These are phyloP conservation scores for Tetratostichococcus sp. DNA, from an alignment of 139 green algal species.

Conservation along the genomic window DNA sequence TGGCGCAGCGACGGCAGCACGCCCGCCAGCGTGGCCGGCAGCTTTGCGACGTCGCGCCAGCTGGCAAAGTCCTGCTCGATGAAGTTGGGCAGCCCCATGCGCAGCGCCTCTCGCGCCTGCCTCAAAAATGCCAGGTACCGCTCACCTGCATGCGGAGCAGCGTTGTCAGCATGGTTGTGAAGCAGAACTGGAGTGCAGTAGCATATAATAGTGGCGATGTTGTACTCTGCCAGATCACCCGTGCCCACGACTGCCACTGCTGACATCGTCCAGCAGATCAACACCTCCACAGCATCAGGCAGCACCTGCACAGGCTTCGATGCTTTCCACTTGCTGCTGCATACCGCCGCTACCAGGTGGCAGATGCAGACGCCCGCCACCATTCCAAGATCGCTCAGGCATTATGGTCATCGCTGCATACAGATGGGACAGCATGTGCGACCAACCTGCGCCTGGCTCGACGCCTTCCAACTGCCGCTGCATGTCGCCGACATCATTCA, in stretches of 20 bases:
- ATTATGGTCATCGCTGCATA: too few species aligned
- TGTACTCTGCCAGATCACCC: too few species aligned
- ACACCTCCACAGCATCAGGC: too few species aligned
- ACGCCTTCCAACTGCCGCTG: slow-evolving; percentile 63
- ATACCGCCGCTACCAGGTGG: slow-evolving; percentile 72
- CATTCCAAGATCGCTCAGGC: too few species aligned
- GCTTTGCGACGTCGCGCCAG: slow-evolving; percentile 42
- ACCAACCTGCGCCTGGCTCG: too few species aligned
- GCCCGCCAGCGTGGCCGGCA: slow-evolving; percentile 23
- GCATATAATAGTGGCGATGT: too few species aligned
- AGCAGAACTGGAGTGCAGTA: too few species aligned
- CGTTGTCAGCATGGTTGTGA: too few species aligned
- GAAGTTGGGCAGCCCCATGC: slow-evolving; percentile 60
- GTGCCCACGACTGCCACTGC: too few species aligned
- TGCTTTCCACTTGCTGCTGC: slow-evolving; percentile 63
- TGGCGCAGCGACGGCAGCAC: slow-evolving; percentile 58
- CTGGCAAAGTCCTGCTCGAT: slow-evolving; percentile 67
- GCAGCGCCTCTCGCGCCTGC: slow-evolving; percentile 37
- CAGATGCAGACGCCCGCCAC: slow-evolving; percentile 56
- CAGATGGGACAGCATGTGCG: too few species aligned
- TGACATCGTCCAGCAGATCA: too few species aligned
- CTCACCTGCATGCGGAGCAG: slow-evolving; percentile 13
- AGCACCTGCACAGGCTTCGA: slow-evolving; percentile 44
- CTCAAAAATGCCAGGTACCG: slow-evolving; percentile 49
- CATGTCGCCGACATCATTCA: slow-evolving; percentile 78